Evolutionary conservation across 2,329 filamentous ascomycete genomes (phyloP), one percentile per base, ranked within the genome.

Genomic region (Hypomyces perniciosus): DNA sequence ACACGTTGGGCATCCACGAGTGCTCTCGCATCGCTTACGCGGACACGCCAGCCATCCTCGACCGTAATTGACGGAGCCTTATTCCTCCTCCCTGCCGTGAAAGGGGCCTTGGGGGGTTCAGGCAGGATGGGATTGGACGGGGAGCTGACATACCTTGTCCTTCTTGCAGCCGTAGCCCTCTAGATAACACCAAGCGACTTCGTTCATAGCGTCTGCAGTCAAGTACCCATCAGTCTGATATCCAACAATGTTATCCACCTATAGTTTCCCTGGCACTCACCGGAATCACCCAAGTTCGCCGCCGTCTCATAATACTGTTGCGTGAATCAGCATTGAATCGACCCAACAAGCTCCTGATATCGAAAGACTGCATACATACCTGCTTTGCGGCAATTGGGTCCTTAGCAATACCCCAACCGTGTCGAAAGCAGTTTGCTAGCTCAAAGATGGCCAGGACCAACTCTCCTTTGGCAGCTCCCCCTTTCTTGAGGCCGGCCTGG

Each of bases 151-250:
- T 78, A 96, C 92, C 88, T 96, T 97, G 75, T 99, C 91, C 70
- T 97, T 99, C 69, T 90, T 93, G 64, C 90, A 92, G 33, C 93
- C 93, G 70, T 95, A 96, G n/a, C 93, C 93, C 66, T 96, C 87
- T 29, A 95, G 70, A 76, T 93, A 97, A 74, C 93, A 99, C 90
- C 90, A 95, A 34, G 85, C 93, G 48, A 86, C 86, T 70, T 97
- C 92, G 65, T 96, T 96, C 91, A 97, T 96, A 52, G 91, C 93
- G 73, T 99, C 93, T 84, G 60, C 39, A 55, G 52, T 30, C 26
- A 34, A 20, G n/a, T 34, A 12, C 13, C 42, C 34, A 51, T 44
- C 28, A 38, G 41, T n/a, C 9, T 20, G 31, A 30, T 10, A n/a
- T 13, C 27, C 42, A 33, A 50, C 20, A 38, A n/a, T 33, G 30